These are phyloP conservation scores for Solanum pennellii DNA, from an alignment of 257 asterid genomes.

Conservation along the genomic window DNA sequence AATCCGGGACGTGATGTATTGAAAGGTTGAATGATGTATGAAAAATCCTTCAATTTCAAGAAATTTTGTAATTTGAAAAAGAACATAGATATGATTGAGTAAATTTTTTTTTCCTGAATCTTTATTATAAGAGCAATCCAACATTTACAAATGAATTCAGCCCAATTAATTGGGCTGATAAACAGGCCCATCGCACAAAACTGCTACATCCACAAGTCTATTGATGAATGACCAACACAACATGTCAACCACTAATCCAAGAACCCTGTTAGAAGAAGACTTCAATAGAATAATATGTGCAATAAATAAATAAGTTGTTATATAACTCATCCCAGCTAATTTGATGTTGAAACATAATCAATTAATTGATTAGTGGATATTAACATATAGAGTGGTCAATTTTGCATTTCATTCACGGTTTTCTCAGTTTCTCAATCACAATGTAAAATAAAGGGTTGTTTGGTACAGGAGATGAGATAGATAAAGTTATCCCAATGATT, in stretches of 20 bases:
- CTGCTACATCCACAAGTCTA: not conserved
- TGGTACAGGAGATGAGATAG: not conserved
- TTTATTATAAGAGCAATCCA: not conserved
- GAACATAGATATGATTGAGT: too few relatives aligned
- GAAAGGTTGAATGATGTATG: too few relatives aligned
- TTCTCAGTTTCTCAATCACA: not conserved
- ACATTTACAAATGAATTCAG: not conserved
- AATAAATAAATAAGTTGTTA: not conserved
- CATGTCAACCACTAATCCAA: not conserved
- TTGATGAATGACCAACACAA: not conserved
- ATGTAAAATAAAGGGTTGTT: not conserved
- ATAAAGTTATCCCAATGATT: too few relatives aligned
- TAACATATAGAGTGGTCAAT: not conserved
- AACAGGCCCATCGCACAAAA: not conserved
- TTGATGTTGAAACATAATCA: not conserved
- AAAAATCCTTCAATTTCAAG: too few relatives aligned
- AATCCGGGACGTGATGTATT: too few relatives aligned
- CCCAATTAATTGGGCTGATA: not conserved
- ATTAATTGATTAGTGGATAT: not conserved
- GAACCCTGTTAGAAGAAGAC: not conserved
- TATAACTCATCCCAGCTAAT: not conserved
- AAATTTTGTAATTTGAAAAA: too few relatives aligned
- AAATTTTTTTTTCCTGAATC: not conserved
- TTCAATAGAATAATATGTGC: not conserved
- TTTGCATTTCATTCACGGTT: not conserved